Evolutionary conservation across 352 stramenopile species (phyloP), one percentile per base, ranked within the genome.

Genomic region (Globisporangium yorkense): DNA sequence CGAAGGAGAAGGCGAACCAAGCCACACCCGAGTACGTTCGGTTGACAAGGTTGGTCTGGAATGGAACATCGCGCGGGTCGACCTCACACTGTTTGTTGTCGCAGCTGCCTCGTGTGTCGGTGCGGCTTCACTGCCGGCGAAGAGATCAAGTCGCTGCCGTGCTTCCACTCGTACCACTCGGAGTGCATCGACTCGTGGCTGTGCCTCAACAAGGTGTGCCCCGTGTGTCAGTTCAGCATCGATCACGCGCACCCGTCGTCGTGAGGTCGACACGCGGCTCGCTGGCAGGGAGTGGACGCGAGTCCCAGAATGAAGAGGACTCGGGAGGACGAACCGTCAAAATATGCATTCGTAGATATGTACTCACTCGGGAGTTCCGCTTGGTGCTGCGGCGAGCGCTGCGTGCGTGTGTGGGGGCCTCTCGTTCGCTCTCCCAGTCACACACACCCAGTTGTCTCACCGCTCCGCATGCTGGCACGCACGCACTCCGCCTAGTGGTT

Each of bases 121-220:
- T 89, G 89, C 53, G 71, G 90, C 37, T 98, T 97, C 55, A 68
- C 83, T 61, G 66, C 84, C 12, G 90, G 90, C 40, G 93, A 98
- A 51, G 79, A 96, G 66, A 89, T 98, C 69, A 95, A 96, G 65
- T 96, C 88, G 35, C 68, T 98, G 50, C 92, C 92, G 31, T 98
- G 93, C 65, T 96, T 96, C 61, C 93, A 98, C 63, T 94, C 83
- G 35, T 97, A 98, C 62, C 93, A 98, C 68, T 92, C 80, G 61
- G 83, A 95, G 39, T 98, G 93, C 66, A 87, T 98, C 49, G 92
- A 97, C 66, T 84, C 79, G 56, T 98, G 93, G 93, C 73, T 98
- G 8, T 78, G 70, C n/a, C 72, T 92, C 13, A 96, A 97, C 77
- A 94, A 94, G 61, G 87, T 92, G 18, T 98, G 93, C 61, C 93